Evolutionary conservation across 164 flowering plant species (phyloP).

Genomic region (Nymphaea thermarum): DNA sequence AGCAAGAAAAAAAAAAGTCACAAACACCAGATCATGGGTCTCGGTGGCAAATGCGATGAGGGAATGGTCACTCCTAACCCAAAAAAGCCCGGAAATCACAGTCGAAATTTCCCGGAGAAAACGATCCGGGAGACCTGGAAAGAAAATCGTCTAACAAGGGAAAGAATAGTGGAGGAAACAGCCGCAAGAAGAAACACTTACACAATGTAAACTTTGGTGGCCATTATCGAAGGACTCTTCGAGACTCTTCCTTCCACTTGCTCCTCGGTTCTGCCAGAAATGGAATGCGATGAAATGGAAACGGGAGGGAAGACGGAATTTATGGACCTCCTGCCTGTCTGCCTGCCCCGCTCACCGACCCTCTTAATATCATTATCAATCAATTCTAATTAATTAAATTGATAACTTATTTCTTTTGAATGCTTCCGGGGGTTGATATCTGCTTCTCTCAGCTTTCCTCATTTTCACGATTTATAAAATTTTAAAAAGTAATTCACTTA

Average conservation of each 20-base stretch:
- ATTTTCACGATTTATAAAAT: too few relatives aligned
- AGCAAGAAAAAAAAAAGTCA: too few relatives aligned
- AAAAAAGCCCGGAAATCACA: background rate
- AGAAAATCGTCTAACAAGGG: too few relatives aligned
- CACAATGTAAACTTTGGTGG: conserved; percentile 1
- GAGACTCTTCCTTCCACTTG: background rate
- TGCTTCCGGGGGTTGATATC: too few relatives aligned
- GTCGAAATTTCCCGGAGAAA: background rate
- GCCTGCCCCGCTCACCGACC: background rate
- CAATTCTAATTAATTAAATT: too few relatives aligned
- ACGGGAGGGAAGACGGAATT: background rate
- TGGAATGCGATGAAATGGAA: background rate
- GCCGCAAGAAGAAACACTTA: background rate
- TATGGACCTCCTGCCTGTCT: background rate
- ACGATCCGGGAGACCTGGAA: too few relatives aligned
- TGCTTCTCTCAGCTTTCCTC: too few relatives aligned
- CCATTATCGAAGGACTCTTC: background rate
- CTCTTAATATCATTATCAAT: background rate
- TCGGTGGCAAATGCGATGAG: too few relatives aligned
- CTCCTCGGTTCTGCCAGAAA: background rate
- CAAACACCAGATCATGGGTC: too few relatives aligned
- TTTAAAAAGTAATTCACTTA: too few relatives aligned
- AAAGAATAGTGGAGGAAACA: too few relatives aligned
- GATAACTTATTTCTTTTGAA: too few relatives aligned
- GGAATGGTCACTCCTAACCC: background rate